Conservation (phyloP, 1,284 basidiomycete species). For the Athelia psychrophila region DNA sequence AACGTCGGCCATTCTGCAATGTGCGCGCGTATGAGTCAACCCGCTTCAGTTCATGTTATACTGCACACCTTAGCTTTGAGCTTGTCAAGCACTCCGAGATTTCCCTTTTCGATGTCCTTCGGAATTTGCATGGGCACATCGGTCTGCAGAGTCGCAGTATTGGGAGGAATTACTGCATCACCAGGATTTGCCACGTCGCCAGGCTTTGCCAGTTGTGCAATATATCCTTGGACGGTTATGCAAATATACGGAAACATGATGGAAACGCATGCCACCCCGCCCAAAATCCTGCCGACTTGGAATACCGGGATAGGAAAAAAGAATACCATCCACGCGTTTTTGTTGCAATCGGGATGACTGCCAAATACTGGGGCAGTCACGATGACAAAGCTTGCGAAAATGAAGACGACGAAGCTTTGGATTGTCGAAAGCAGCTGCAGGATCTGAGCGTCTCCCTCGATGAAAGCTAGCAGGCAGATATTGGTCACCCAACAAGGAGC, state of each 20-base stretch:
- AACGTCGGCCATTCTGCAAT: neutral
- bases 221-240: slow-evolving; percentile 13
- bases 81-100: neutral
- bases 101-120: neutral
- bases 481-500: slow-evolving; percentile 17
- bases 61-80: too few species aligned
- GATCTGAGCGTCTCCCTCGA: slow-evolving; percentile 6
- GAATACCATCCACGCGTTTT: slow-evolving; percentile 16
- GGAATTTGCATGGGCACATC: neutral
- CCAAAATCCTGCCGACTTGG: slow-evolving; percentile 15
- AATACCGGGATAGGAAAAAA: slow-evolving; percentile 21
- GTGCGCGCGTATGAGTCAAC: too few species aligned
- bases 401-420: slow-evolving; percentile 21
- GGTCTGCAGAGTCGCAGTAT: neutral
- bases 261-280: slow-evolving; percentile 11
- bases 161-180: neutral
- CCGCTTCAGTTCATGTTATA: neutral
- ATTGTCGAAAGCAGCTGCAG: slow-evolving; percentile 15
- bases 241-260: slow-evolving; percentile 10
- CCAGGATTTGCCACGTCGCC: slow-evolving; percentile 1
- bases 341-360: slow-evolving; percentile 14
- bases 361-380: slow-evolving; percentile 17
- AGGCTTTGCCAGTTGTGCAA: too few species aligned
- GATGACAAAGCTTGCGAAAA: slow-evolving; percentile 18
- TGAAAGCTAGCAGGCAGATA: slow-evolving; percentile 13